Percentiles rank a stretch among this genome's conserved stretches.
Conservation (phyloP, 495 filamentous ascomycete genomes). For the Aspergillus baeticus region DNA sequence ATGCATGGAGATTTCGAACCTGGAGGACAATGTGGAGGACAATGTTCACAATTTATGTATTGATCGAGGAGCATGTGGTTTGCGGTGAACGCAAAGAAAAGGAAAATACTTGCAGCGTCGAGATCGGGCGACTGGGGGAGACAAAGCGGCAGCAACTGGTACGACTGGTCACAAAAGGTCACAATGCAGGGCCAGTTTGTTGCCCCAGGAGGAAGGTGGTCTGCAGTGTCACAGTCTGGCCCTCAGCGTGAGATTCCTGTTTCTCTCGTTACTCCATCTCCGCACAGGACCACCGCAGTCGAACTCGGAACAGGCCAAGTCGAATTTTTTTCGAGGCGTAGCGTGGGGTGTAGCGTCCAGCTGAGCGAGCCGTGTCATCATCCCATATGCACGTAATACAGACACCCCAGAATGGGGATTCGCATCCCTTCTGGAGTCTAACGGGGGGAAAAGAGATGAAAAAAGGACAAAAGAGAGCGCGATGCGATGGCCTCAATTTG, state of each 20-base stretch:
- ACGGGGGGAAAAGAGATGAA: not conserved
- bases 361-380: conserved; percentile 28
- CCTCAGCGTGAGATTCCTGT: not conserved
- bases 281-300: conserved; percentile 9
- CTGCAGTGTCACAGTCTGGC: conserved; percentile 20
- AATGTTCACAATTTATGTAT: not conserved
- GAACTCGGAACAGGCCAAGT: conserved; percentile 5
- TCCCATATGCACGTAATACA: conserved; percentile 26
- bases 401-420: conserved; percentile 6
- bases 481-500: too few species aligned
- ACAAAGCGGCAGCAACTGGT: too few species aligned
- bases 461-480: not conserved
- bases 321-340: conserved; percentile 2
- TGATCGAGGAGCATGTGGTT: not conserved
- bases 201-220: conserved; percentile 13
- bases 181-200: conserved; percentile 8
- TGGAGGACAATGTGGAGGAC: not conserved
- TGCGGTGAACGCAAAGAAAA: not conserved
- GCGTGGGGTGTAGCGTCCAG: conserved; percentile 27
- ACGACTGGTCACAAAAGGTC: conserved; percentile 12
- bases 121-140: not conserved
- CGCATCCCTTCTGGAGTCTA: not conserved
- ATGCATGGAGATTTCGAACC: not conserved
- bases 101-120: conserved; percentile 1
- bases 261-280: conserved; percentile 12